phyloP scores from a whole-genome alignment of 768 basidiomycete species.

The Rubroboletus pulcherrimus region DNA sequence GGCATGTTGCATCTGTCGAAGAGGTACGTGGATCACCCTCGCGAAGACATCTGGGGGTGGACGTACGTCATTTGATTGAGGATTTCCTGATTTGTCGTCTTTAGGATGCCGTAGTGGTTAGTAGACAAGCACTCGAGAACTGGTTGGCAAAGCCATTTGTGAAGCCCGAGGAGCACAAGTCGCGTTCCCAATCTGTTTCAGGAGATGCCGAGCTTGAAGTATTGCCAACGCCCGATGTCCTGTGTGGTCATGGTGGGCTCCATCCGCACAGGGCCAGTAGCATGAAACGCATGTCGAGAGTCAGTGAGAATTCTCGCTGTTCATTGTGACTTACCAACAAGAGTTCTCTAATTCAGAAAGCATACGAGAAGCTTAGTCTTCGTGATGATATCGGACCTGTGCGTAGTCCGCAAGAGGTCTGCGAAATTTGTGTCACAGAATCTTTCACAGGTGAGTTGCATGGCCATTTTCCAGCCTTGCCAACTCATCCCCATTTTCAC shows the following conservation, averaged over 20 bases:
- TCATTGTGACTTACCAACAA: neutral
- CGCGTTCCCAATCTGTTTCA: slow-evolving; percentile 14
- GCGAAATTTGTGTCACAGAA: slow-evolving; percentile 52
- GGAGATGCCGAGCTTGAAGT: slow-evolving; percentile 21
- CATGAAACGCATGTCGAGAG: slow-evolving; percentile 68
- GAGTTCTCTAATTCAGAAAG: slow-evolving; percentile 13
- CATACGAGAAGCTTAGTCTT: slow-evolving; percentile 23
- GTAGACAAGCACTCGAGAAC: slow-evolving; percentile 53
- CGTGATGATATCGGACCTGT: slow-evolving; percentile 49
- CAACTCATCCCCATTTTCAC: slow-evolving; percentile 1
- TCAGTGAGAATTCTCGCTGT: slow-evolving; percentile 24
- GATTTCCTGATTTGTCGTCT: slow-evolving; percentile 14
- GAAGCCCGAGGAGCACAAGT: slow-evolving; percentile 21
- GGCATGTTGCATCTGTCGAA: slow-evolving; percentile 47
- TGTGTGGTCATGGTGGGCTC: slow-evolving; percentile 60
- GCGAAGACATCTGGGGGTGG: slow-evolving; percentile 4
- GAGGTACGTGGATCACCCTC: slow-evolving; percentile 39
- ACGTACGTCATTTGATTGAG: slow-evolving; percentile 4
- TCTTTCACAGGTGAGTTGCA: slow-evolving; percentile 52
- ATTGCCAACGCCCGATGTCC: slow-evolving; percentile 41
- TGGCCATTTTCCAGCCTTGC: neutral
- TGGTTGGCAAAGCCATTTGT: slow-evolving; percentile 50
- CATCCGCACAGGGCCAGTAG: slow-evolving; percentile 55
- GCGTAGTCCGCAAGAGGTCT: slow-evolving; percentile 51
- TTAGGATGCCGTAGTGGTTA: slow-evolving; percentile 57